Evolutionary conservation across 257 asterid species (phyloP), one percentile per base, ranked within the genome.

Genomic region (Salvia splendens): DNA sequence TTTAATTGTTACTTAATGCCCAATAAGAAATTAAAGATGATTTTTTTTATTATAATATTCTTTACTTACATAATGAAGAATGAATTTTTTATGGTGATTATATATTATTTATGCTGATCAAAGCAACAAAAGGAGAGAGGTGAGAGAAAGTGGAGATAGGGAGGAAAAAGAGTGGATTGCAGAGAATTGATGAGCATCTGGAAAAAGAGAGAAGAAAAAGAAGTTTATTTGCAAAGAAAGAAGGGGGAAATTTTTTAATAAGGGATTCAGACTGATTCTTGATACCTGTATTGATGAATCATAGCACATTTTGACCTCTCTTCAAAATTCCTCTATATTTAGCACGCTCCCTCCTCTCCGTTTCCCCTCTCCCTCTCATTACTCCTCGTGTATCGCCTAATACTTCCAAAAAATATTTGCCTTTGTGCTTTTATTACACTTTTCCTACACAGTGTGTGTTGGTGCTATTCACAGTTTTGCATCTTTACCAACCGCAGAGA

Each of bases 111-210:
- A 52, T 14, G 30, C n/a, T 2, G 48, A 48, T 32, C 32, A 33
- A 32, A 24, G 6, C 50, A 6, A 12, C 49, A 38, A 38, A 66
- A 55, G 28, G 2, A 15, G 67, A 52, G 58, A 41, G 36, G 28
- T 0, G 17, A 24, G 30, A 24, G 30, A 47, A 33, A 49, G 8
- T 28, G 20, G 42, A 36, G 11, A 28, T 11, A 12, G 30, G 30
- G 30, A 24, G 30, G 15, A 15, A 69, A 67, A 73, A 69, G 73
- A 58, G 70, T 64, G 76, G 80, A 24, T 24, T 24, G 30, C 30
- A 68, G 78, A 68, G 14, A 46, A 74, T 24, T 57, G 36, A 58
- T 10, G 50, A 42, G 75, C 80, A 75, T 79, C 80, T 79, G 73
- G 15, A 43, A 49, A 76, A 28, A 17, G n/a, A 40, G 5, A 14